Evolutionary conservation across 306 rosid genomes (phyloP).

Genomic region (Notholithocarpus densiflorus): DNA sequence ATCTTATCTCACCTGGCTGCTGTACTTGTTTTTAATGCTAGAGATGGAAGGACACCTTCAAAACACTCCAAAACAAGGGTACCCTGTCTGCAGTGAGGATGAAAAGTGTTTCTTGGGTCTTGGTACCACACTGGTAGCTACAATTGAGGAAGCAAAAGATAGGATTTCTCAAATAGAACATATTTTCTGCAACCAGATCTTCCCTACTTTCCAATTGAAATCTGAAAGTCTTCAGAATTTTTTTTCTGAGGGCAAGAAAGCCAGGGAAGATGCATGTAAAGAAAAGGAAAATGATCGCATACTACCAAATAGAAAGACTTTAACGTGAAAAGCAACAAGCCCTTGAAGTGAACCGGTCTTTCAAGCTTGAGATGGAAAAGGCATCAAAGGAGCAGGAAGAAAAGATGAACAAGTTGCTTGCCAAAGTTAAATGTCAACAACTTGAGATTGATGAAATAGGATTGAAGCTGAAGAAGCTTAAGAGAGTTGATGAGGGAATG

Average conservation of each 20-base stretch:
- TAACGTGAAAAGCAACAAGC: constrained; percentile 28
- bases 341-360: constrained; percentile 36
- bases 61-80: too few relatives aligned
- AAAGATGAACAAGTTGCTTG: constrained; percentile 11
- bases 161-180: too few relatives aligned
- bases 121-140: too few relatives aligned
- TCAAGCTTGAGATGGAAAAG: constrained; percentile 16
- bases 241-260: constrained; percentile 29
- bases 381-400: too few relatives aligned
- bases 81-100: too few relatives aligned
- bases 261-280: constrained; percentile 33
- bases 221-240: constrained; percentile 34
- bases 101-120: too few relatives aligned
- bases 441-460: constrained; percentile 33
- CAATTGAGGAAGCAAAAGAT: too few relatives aligned
- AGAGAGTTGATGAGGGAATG: constrained; percentile 31
- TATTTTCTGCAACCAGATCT: too few relatives aligned
- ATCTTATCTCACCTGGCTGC: too few relatives aligned
- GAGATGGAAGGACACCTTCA: too few relatives aligned
- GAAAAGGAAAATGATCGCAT: constrained; percentile 37
- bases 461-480: too few relatives aligned
- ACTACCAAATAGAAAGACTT: constrained; percentile 32
- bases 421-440: constrained; percentile 23
- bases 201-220: constrained; percentile 44
- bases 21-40: too few relatives aligned